These are phyloP conservation scores for Taiozyma sp. DNA, from an alignment of 1,139 yeast species.

Conservation along the genomic window DNA sequence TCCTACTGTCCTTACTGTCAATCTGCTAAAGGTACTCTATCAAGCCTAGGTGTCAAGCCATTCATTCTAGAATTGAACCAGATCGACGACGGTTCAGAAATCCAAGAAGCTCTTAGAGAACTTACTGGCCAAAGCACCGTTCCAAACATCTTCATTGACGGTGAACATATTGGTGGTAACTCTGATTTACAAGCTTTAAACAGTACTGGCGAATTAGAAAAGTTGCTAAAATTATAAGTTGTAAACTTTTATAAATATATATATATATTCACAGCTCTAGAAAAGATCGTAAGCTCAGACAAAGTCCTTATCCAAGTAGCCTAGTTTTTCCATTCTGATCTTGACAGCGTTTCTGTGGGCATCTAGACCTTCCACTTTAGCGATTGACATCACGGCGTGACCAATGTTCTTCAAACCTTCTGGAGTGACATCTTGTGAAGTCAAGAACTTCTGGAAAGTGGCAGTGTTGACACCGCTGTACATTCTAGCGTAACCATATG, in stretches of 20 bases:
- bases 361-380: constrained; percentile 95
- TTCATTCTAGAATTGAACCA: constrained; percentile 63
- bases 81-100: constrained; percentile 52
- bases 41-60: constrained; percentile 45
- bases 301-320: constrained; percentile 33
- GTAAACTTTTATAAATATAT: not conserved
- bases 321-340: constrained; percentile 82
- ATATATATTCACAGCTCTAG: not conserved
- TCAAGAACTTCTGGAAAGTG: constrained; percentile 91
- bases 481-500: constrained; percentile 97
- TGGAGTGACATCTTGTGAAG: constrained; percentile 84
- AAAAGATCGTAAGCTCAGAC: constrained; percentile 9
- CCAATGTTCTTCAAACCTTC: constrained; percentile 87
- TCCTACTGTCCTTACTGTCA: constrained; percentile 70
- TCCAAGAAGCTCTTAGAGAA: constrained; percentile 74
- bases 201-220: constrained; percentile 34
- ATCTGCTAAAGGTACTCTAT: constrained; percentile 53
- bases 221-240: constrained; percentile 26
- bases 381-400: constrained; percentile 91
- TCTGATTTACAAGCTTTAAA: constrained; percentile 71
- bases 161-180: constrained; percentile 94
- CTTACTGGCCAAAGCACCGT: constrained; percentile 90
- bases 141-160: constrained; percentile 86
- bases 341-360: constrained; percentile 97
- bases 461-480: constrained; percentile 97